Evolutionary conservation across 306 rosid genomes (phyloP), one percentile per base, ranked within the genome.

Genomic region (Rosa lucieae): DNA sequence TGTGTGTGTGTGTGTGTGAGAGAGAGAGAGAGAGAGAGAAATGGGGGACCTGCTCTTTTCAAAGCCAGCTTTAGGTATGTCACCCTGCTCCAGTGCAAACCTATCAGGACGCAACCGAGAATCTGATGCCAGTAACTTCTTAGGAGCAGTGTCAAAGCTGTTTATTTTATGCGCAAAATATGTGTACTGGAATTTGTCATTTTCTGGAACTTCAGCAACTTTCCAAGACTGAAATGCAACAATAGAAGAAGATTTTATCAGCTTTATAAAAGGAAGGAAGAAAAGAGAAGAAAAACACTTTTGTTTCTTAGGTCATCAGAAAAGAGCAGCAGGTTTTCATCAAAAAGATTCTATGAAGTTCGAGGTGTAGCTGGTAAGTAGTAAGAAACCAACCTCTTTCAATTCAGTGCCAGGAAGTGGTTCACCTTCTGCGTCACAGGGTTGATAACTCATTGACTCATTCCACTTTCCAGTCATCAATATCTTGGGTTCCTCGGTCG

Each of bases 401-500:
- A 94, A 51, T 84, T 92, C 91, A n/a, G 97, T 91, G 82, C 86
- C 86, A 23, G 97, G 90, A 67, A 88, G 89, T 81, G 97, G 97
- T 82, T 94, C 98, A 76, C 98, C 98, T 83, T 94, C 97, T 73
- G 79, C 17, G 77, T 94, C 98, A 82, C 98, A 92, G 12, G 88
- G 95, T 85, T 94, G 97, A 84, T 86, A 94, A 78, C 88, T 87
- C 91, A 94, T 52, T 17, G 91, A 83, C 82, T 92, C 91, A 49
- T 91, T 91, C 98, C 97, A 94, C 81, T 92, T 92, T 86, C 98
- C 98, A 39, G 97, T 92, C 89, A 94, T 92, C 86, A 94, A 82
- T 75, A 92, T 77, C 82, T 92, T 92, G 20, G 98, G 97, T 81
- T 94, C 97, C 86, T 92, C 98, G 0, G 88, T 85, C 74, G 97